A percentile compares a stretch with the other conserved stretches of the same genome.
Evolutionary conservation across 1,284 basidiomycete genomes (phyloP).

Genomic region (Irpex sp.): DNA sequence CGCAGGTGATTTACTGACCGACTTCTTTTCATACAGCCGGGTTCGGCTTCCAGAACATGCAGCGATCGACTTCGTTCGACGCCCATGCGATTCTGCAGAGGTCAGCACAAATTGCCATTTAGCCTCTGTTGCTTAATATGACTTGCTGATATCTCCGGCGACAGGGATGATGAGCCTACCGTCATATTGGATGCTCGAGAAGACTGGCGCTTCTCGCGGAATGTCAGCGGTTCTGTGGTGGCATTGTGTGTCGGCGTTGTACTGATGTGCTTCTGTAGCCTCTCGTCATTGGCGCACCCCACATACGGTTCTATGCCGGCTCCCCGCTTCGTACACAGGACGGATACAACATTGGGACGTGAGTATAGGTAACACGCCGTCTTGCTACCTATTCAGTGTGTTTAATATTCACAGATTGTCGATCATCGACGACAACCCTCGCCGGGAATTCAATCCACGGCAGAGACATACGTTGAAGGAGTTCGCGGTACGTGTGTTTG

Average conservation of each 20-base stretch:
- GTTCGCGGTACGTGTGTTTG: slow-evolving; percentile 60
- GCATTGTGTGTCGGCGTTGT: slow-evolving; percentile 3
- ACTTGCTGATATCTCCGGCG: background rate
- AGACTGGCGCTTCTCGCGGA: slow-evolving; percentile 88
- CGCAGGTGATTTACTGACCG: background rate
- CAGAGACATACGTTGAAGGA: slow-evolving; percentile 92
- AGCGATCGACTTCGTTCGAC: slow-evolving; percentile 74
- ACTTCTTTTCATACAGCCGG: slow-evolving; percentile 45
- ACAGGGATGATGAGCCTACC: slow-evolving; percentile 83
- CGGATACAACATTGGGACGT: slow-evolving; percentile 87
- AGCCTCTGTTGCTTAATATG: background rate
- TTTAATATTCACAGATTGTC: slow-evolving; percentile 52
- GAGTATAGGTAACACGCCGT: slow-evolving; percentile 23
- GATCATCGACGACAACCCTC: slow-evolving; percentile 82
- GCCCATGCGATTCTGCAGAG: slow-evolving; percentile 81
- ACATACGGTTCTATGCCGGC: slow-evolving; percentile 88
- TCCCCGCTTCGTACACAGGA: slow-evolving; percentile 87
- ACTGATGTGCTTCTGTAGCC: slow-evolving; percentile 49
- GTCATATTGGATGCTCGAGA: slow-evolving; percentile 75
- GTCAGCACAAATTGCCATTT: slow-evolving; percentile 36
- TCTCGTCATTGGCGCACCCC: slow-evolving; percentile 62
- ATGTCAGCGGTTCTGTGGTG: slow-evolving; percentile 42
- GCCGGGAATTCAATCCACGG: slow-evolving; percentile 83
- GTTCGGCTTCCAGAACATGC: slow-evolving; percentile 47
- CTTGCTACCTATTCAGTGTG: background rate